Conservation (phyloP, 2,329 filamentous ascomycete species). For the Elsinoe perseae region DNA sequence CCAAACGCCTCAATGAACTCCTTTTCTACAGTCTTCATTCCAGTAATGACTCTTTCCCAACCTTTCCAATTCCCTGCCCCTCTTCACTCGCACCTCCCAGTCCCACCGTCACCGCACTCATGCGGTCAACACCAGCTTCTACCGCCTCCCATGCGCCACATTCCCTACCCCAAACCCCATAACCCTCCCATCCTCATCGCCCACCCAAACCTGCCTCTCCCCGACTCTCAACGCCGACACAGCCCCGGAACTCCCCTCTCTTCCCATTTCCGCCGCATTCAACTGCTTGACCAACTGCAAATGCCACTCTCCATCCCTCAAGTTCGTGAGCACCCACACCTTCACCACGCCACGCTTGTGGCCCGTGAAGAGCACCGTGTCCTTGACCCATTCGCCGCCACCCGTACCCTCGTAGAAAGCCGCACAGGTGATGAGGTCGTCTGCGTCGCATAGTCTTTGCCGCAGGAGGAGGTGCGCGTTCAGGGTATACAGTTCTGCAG, state of each 20-base stretch:
- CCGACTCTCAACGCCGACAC: slow-evolving; percentile 84
- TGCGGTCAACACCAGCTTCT: background rate
- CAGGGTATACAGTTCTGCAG: slow-evolving; percentile 72
- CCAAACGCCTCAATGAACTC: background rate
- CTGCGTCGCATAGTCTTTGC: slow-evolving; percentile 65
- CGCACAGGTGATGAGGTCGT: slow-evolving; percentile 69
- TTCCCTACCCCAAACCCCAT: slow-evolving; percentile 4
- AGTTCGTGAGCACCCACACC: slow-evolving; percentile 52
- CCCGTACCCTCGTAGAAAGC: slow-evolving; percentile 88
- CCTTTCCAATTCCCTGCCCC: background rate
- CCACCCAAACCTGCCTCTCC: slow-evolving; percentile 79
- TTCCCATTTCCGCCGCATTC: slow-evolving; percentile 66
- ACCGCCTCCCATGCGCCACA: background rate
- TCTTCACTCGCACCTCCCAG: background rate
- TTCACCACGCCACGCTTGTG: slow-evolving; percentile 79
- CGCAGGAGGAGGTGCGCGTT: slow-evolving; percentile 79
- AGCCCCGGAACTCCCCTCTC: slow-evolving; percentile 53
- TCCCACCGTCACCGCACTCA: background rate
- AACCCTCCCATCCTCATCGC: slow-evolving; percentile 87
- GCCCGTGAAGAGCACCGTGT: slow-evolving; percentile 79
- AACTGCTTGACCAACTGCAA: slow-evolving; percentile 73
- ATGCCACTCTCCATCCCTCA: slow-evolving; percentile 58
- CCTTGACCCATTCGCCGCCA: slow-evolving; percentile 79
- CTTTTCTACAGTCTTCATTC: background rate
- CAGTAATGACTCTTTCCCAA: background rate